Base-by-base conservation (phyloP, 2,329 filamentous ascomycete species). In the Aspergillus neoniger region DNA sequence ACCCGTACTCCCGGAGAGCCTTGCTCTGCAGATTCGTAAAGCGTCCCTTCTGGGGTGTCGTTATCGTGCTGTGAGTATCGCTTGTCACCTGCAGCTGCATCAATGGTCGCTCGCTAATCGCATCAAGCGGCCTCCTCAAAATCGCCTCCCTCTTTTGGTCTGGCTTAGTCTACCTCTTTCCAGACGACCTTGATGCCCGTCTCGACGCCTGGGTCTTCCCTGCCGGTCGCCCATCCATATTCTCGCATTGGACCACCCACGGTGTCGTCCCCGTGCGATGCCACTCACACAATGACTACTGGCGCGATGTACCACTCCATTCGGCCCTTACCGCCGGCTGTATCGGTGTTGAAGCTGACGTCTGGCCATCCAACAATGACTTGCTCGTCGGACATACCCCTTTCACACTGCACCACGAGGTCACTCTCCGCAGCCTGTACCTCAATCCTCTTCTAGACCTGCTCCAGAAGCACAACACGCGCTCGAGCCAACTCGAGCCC, bases 261-360 rank as follows among this genome's bases (percentile, higher is more conserved):
- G 76, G 74, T 48, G 77, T 86, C 17, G 70, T 78, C 2, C 85
- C 86, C 1, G 81, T 87, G 30, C 77, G 79, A 1, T 88, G 86
- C 63, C 87, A 90, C 71, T 88, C 85, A 1, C 88, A 91, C 70
- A 90, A 91, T 67, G 88, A 91, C 72, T 91, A 91, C 73, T 88
- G 86, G 85, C 83, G 86, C 52, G 78, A 79, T 17, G 78, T 84
- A 0, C 88, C 88, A 0, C 78, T 91, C 3, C 87, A 84, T 67
- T 85, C 85, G 10, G 89, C 88, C 21, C 72, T 88, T 1, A 72
- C 77, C 7, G 81, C 82, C 5, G 85, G 86, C 6, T 89, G 86
- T 65, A 83, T 85, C 5, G 83, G 86, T 9, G 80, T 90, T 3
- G 89, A 91, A 74, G 88, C 87, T 2, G 89, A 91, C 69, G 83